Percentiles rank a stretch among this genome's conserved stretches.
These are phyloP conservation scores for Lyophyllum shimeji DNA, from an alignment of 768 basidiomycete species.

Conservation along the genomic window DNA sequence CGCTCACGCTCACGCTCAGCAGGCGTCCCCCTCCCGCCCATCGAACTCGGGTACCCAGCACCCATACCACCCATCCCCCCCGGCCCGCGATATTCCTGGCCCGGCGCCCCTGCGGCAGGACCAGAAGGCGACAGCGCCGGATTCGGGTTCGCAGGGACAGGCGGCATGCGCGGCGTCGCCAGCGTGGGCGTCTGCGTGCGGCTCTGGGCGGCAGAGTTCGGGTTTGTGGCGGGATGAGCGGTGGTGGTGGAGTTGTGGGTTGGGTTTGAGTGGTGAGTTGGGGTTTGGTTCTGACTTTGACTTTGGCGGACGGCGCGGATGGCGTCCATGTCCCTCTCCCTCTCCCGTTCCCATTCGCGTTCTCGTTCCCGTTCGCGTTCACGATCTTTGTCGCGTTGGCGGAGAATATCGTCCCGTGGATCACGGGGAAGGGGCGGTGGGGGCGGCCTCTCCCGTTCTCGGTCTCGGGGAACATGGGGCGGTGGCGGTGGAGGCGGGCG, in stretches of 20 bases:
- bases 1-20: slow-evolving; percentile 17
- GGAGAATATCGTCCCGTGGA: slow-evolving; percentile 8
- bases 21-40: not conserved
- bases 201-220: not conserved
- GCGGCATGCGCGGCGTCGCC: not conserved
- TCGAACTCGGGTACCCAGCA: not conserved
- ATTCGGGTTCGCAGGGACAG: not conserved
- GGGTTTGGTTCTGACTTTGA: not conserved
- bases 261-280: not conserved
- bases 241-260: not conserved
- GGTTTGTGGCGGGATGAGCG: not conserved
- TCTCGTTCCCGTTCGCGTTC: slow-evolving; percentile 30
- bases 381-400: slow-evolving; percentile 11
- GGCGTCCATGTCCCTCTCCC: slow-evolving; percentile 21
- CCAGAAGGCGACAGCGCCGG: not conserved
- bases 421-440: slow-evolving; percentile 15
- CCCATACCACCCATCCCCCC: not conserved
- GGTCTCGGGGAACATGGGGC: not conserved
- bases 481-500: not conserved
- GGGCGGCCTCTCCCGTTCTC: slow-evolving; percentile 21
- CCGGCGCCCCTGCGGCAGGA: not conserved
- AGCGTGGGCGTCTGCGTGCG: slow-evolving; percentile 12
- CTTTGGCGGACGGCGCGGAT: slow-evolving; percentile 15
- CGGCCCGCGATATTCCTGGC: slow-evolving; percentile 1
- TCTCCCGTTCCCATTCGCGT: slow-evolving; percentile 20